Base-by-base conservation (phyloP, 345 rosid species). In the Citrus australasica region DNA sequence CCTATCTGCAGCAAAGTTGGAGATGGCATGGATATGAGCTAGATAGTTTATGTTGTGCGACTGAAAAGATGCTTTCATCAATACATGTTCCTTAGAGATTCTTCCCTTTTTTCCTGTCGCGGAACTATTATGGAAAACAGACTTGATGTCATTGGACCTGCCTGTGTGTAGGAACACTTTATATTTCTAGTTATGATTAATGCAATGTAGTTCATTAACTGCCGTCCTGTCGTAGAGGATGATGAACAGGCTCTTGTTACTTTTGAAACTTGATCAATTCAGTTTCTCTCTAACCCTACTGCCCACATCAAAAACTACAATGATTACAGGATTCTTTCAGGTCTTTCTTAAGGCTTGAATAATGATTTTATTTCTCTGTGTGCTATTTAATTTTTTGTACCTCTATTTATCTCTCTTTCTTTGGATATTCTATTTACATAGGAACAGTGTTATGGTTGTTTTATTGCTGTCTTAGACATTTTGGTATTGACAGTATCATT, bases 11-110 rank as follows among this genome's bases (percentile, higher is more conserved):
- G 98, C 92, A 97, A 87, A 69, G 94, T 90, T 53, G 95, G 97
- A 86, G 99, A 96, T 59, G 97, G 97, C 82, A 94, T 94, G 99
- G 99, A 96, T 62, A 78, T 86, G 88, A 93, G 87, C 93, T 96
- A 92, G 95, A 87, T 90, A 79, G 51, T 78, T 78, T 81, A 55
- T 81, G 75, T 83, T 63, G 35, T 76, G 75, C 75, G 30, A 78
- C 56, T 70, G 73, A 84, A 77, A 64, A 79, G 77, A 67, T 33
- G 68, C 76, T 67, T 56, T 72, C 79, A 79, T 80, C 82, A 59
- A 76, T 82, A 67, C 32, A 60, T 82, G 87, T 87, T 84, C 83
- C 87, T 67, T 62, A 32, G 62, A 75, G 66, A 17, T 74, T 80
- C 60, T 37, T 65, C 81, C 46, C 71, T 76, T 84, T 82, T 82